A percentile compares a stretch with the other conserved stretches of the same genome.
Conservation (phyloP, 108 stramenopile genomes). For the Chaetoceros tenuissimus region DNA sequence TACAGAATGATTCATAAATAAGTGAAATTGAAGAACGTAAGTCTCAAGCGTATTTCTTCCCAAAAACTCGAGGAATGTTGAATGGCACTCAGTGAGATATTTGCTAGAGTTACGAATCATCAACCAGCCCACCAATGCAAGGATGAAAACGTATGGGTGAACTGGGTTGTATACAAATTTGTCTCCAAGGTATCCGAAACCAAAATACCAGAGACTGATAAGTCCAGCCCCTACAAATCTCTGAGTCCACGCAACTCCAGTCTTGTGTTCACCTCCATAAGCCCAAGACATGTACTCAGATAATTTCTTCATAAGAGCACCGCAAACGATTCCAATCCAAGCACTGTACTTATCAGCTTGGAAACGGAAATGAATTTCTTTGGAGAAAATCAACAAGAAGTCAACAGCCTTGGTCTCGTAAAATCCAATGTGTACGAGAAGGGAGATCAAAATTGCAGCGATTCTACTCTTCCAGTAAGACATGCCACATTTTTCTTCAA, state of each 20-base stretch:
- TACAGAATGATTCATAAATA: slow-evolving; percentile 79
- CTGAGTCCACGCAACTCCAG: slow-evolving; percentile 30
- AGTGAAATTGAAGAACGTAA: slow-evolving; percentile 90
- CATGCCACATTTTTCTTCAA: slow-evolving; percentile 25
- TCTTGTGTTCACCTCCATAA: slow-evolving; percentile 31
- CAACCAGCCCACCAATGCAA: slow-evolving; percentile 76
- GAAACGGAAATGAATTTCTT: slow-evolving; percentile 63
- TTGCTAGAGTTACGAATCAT: slow-evolving; percentile 82
- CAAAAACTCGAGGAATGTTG: slow-evolving; percentile 67
- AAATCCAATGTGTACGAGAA: slow-evolving; percentile 46
- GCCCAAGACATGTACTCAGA: slow-evolving; percentile 50
- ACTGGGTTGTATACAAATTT: slow-evolving; percentile 81
- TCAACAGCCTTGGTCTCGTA: slow-evolving; percentile 52
- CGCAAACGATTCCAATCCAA: slow-evolving; percentile 47
- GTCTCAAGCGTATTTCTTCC: slow-evolving; percentile 90
- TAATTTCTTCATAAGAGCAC: slow-evolving; percentile 43
- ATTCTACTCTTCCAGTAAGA: slow-evolving; percentile 35
- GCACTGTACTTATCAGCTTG: slow-evolving; percentile 59
- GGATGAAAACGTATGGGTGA: slow-evolving; percentile 81
- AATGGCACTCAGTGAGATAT: slow-evolving; percentile 62
- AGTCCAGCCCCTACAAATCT: slow-evolving; percentile 29
- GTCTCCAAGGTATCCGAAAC: slow-evolving; percentile 49
- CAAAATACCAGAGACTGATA: slow-evolving; percentile 41
- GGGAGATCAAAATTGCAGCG: slow-evolving; percentile 27
- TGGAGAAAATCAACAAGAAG: slow-evolving; percentile 40